Conservation (phyloP, 768 basidiomycete genomes). For the Phaeotremella skinneri region DNA sequence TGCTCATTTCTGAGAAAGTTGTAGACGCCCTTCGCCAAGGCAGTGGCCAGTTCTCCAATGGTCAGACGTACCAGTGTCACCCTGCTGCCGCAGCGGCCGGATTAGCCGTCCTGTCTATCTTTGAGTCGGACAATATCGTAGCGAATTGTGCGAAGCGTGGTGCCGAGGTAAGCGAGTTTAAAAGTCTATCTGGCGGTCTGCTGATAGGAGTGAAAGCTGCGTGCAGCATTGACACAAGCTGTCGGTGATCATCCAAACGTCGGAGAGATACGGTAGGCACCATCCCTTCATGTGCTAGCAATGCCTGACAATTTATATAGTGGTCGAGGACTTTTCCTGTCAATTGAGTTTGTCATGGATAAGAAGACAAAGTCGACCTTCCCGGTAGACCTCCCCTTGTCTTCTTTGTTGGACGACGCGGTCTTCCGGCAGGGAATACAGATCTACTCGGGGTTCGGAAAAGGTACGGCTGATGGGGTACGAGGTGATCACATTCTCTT, state of each 20-base stretch:
- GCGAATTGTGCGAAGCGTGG: slow-evolving; percentile 13
- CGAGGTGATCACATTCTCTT: slow-evolving; percentile 73
- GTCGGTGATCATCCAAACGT: slow-evolving; percentile 57
- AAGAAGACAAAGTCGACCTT: slow-evolving; percentile 58
- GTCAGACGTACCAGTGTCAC: slow-evolving; percentile 58
- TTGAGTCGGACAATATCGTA: slow-evolving; percentile 52
- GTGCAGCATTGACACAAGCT: slow-evolving; percentile 49
- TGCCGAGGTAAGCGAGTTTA: neutral
- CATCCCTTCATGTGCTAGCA: neutral
- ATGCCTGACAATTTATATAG: neutral
- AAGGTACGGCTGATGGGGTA: slow-evolving; percentile 59
- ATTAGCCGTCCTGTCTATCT: slow-evolving; percentile 74
- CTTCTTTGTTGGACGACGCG: slow-evolving; percentile 14
- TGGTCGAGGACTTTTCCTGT: slow-evolving; percentile 22
- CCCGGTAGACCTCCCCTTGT: slow-evolving; percentile 7
- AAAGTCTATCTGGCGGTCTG: slow-evolving; percentile 56
- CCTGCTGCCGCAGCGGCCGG: slow-evolving; percentile 75
- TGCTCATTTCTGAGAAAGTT: slow-evolving; percentile 70
- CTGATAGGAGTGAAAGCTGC: slow-evolving; percentile 64
- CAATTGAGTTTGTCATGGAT: slow-evolving; percentile 26
- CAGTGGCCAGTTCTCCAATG: slow-evolving; percentile 22
- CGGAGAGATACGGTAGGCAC: slow-evolving; percentile 75
- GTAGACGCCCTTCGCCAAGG: slow-evolving; percentile 65
- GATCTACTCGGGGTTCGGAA: slow-evolving; percentile 64
- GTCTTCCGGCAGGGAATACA: slow-evolving; percentile 56